Conservation (phyloP, 306 rosid species). For the Parietaria judaica region DNA sequence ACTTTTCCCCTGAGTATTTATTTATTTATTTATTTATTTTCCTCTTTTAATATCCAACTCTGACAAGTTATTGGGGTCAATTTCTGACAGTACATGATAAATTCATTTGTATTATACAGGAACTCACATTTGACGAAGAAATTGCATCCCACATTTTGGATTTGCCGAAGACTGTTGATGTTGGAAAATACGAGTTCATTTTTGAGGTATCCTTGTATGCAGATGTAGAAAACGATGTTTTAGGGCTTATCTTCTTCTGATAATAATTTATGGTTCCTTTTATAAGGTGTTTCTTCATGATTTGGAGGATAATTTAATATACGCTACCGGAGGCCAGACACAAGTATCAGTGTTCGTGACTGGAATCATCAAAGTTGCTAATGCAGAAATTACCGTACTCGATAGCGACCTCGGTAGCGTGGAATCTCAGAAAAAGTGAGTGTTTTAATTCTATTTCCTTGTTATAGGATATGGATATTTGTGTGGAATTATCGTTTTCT, state of each 20-base stretch:
- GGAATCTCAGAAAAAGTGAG: constrained; percentile 82
- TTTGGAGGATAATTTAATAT: constrained; percentile 38
- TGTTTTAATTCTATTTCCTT: background rate
- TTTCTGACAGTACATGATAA: constrained; percentile 13
- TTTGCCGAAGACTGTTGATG: constrained; percentile 52
- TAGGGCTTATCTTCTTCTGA: constrained; percentile 9
- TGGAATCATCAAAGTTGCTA: constrained; percentile 57
- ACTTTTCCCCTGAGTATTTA: background rate
- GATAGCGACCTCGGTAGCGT: constrained; percentile 86
- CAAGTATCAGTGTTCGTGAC: constrained; percentile 68
- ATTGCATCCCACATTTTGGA: constrained; percentile 58
- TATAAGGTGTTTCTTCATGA: constrained; percentile 57
- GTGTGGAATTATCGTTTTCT: constrained; percentile 8
- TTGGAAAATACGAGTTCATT: constrained; percentile 63
- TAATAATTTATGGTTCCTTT: constrained; percentile 15
- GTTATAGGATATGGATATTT: background rate
- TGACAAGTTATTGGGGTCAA: constrained; percentile 10
- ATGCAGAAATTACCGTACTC: constrained; percentile 68
- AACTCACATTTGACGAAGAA: constrained; percentile 63
- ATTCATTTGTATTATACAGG: constrained; percentile 40
- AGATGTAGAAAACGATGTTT: constrained; percentile 7
- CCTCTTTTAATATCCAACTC: constrained; percentile 4
- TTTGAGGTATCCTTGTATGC: constrained; percentile 55
- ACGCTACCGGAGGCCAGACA: constrained; percentile 76
- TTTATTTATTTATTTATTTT: background rate